These are phyloP conservation scores for Mycena sp. DNA, from an alignment of 1,284 basidiomycete species.

Conservation along the genomic window DNA sequence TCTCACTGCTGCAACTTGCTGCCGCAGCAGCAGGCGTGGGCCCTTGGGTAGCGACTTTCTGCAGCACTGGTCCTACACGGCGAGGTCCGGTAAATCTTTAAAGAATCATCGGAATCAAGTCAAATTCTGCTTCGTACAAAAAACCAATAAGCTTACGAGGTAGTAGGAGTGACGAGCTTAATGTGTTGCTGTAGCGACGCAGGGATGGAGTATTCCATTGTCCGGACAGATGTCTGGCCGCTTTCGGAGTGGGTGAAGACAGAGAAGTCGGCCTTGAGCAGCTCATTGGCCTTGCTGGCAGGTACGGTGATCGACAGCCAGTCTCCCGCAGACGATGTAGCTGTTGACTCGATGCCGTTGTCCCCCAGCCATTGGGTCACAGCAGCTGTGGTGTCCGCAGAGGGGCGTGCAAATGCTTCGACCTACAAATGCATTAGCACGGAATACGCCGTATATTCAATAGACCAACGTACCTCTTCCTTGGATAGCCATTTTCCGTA, in stretches of 20 bases:
- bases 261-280: conserved; percentile 52
- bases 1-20: conserved; percentile 22
- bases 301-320: conserved; percentile 55
- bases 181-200: conserved; percentile 49
- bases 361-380: conserved; percentile 56
- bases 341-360: conserved; percentile 46
- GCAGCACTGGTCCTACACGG: conserved; percentile 4
- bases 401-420: conserved; percentile 48
- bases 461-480: conserved; percentile 48
- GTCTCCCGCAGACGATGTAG: conserved; percentile 50
- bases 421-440: conserved; percentile 23
- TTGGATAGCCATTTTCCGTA: conserved; percentile 59
- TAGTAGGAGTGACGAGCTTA: conserved; percentile 54
- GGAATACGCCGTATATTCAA: background rate
- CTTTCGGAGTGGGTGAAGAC: conserved; percentile 47
- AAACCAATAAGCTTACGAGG: conserved; percentile 31
- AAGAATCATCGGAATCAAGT: no score
- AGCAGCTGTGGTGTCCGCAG: conserved; percentile 47
- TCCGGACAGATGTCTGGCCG: conserved; percentile 47
- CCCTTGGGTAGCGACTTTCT: background rate
- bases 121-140: no score
- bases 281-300: conserved; percentile 53
- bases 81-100: conserved; percentile 15
- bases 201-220: conserved; percentile 54
- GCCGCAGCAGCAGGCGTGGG: conserved; percentile 42